These are phyloP conservation scores for Phaeodactylum tricornutum DNA, from an alignment of 108 stramenopile genomes.

Conservation along the genomic window DNA sequence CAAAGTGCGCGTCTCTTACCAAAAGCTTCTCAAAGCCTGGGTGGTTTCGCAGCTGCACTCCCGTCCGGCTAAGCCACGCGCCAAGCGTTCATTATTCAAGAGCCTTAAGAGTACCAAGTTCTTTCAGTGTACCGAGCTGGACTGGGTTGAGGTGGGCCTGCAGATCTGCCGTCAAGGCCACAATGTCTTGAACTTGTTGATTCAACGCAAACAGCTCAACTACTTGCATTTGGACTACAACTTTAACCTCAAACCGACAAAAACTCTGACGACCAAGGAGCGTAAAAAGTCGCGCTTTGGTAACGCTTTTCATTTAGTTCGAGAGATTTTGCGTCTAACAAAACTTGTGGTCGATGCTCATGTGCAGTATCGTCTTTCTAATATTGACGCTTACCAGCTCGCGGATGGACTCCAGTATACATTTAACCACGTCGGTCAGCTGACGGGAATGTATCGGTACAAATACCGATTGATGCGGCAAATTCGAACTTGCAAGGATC, in stretches of 20 bases:
- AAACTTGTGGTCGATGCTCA: conserved; percentile 98
- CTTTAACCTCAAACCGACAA: conserved; percentile 99
- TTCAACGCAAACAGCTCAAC: conserved; percentile 96
- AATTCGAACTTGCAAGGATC: conserved; percentile 98
- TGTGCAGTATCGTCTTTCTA: conserved; percentile 96
- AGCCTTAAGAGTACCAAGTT: conserved; percentile 98
- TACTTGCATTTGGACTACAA: conserved; percentile 99
- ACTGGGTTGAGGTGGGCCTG: conserved; percentile 99
- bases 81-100: conserved; percentile 90
- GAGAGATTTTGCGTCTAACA: conserved; percentile 97
- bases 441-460: conserved; percentile 99
- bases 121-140: conserved; percentile 98
- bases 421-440: conserved; percentile 99
- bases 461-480: conserved; percentile 99
- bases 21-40: conserved; percentile 98
- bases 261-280: conserved; percentile 99
- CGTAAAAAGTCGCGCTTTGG: conserved; percentile 96
- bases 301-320: conserved; percentile 96
- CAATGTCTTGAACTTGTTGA: conserved; percentile 98
- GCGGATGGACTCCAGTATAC: conserved; percentile 99
- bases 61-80: conserved; percentile 81
- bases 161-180: conserved; percentile 98
- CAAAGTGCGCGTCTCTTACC: conserved; percentile 98
- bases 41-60: conserved; percentile 91
- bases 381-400: conserved; percentile 98